These are phyloP conservation scores for Huiozyma sinensis DNA, from an alignment of 805 yeast genomes.

Conservation along the genomic window DNA sequence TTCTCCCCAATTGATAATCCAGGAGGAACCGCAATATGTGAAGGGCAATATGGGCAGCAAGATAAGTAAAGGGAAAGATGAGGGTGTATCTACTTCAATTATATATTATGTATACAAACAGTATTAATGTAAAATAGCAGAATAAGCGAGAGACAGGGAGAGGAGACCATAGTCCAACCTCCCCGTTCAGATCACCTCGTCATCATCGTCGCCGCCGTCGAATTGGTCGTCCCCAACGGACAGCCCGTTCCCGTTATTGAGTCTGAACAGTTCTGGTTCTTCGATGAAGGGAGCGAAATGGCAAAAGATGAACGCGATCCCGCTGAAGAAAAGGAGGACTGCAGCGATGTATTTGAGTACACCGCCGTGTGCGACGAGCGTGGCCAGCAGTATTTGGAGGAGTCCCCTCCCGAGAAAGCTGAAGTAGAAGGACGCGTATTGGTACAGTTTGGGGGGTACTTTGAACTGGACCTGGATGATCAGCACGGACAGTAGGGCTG, in stretches of 20 bases:
- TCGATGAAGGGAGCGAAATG: slow-evolving; percentile 68
- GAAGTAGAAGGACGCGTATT: slow-evolving; percentile 57
- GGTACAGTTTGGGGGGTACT: slow-evolving; percentile 47
- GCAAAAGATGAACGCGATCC: slow-evolving; percentile 46
- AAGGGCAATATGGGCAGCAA: neutral
- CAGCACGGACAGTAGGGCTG: slow-evolving; percentile 42
- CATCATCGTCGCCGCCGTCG: slow-evolving; percentile 6
- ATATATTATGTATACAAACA: neutral
- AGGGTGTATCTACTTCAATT: neutral
- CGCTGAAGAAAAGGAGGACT: slow-evolving; percentile 46
- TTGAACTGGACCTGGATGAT: slow-evolving; percentile 37
- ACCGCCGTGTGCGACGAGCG: slow-evolving; percentile 48
- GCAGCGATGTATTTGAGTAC: slow-evolving; percentile 49
- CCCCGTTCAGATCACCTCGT: slow-evolving; percentile 6
- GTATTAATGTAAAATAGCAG: neutral
- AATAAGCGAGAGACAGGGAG: neutral
- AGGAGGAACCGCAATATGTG: no score
- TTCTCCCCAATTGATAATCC: no score
- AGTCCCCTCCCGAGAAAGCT: slow-evolving; percentile 51
- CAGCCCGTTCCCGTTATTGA: slow-evolving; percentile 33
- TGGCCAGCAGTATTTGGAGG: slow-evolving; percentile 27
- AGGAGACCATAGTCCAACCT: neutral
- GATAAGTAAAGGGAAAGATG: neutral
- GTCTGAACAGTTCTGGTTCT: slow-evolving; percentile 74
- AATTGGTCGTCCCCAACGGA: slow-evolving; percentile 29